Evolutionary conservation across 1,139 yeast genomes (phyloP), one percentile per base, ranked within the genome.

Genomic region (Blastobotrys petasosporus): DNA sequence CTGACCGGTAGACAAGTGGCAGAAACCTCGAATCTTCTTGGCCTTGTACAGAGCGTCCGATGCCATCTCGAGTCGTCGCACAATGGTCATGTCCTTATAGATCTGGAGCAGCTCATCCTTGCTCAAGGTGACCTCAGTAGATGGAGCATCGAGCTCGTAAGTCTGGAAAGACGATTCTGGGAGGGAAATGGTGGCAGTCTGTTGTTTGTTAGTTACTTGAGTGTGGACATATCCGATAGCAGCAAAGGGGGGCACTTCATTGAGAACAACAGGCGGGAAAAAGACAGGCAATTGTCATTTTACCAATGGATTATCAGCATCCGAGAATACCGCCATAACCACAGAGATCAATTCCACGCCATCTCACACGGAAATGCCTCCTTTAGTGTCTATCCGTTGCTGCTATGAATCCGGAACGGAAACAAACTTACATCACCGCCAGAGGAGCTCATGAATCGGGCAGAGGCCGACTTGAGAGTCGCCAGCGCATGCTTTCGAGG

Each of bases 1-100:
- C 74, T 92, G 98, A 63, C 98, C 98, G 54, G 86, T 90, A n/a
- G 96, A 86, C 73, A 94, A 79, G 71, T 92, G 98, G 73, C 98
- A 88, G 82, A 92, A 92, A 58, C 98, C 98, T 73, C 97, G 80
- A 64, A 92, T 90, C 74, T 92, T 88, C 77, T 92, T 92, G 64
- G 97, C 96, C 76, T 92, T 92, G 77, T 92, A 92, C 57, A 94
- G 75, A 32, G 97, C 97, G 66, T 92, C 98, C 49, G 97, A 81
- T 33, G 97, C 95, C 96, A 92, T 90, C 74, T 92, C 98, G 92
- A 92, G 82, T 72, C 98, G 85, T 76, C 98, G 68, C 32, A 90
- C 82, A 58, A 84, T 71, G 56, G 85, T 79, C 97, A 92, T 90
- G 65, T 92, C 95, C 73, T 87, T 86, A 79, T 90, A 92, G 97